Evolutionary conservation across 305 asterid genomes (phyloP).

Genomic region (Fraxinus nigra): DNA sequence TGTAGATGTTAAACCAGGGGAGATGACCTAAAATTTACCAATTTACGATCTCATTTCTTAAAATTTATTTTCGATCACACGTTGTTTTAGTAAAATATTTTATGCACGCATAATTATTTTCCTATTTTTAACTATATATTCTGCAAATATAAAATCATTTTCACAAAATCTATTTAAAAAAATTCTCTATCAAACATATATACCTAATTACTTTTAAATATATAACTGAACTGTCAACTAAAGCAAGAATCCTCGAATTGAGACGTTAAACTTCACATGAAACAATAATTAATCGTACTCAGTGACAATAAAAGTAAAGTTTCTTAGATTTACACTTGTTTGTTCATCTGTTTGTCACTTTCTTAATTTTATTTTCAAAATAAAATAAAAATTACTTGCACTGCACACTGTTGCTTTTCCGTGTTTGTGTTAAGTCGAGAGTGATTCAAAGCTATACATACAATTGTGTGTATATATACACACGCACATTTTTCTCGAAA

Average conservation of each 20-base stretch:
- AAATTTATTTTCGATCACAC: too few relatives aligned
- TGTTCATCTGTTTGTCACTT: constrained; percentile 24
- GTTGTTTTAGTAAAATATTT: too few relatives aligned
- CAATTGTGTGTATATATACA: constrained; percentile 19
- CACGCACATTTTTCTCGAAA: constrained; percentile 25
- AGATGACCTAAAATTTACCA: background rate
- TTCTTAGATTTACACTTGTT: constrained; percentile 21
- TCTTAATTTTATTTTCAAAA: constrained; percentile 7
- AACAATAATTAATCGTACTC: constrained; percentile 24
- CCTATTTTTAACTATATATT: background rate
- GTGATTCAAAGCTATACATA: constrained; percentile 16
- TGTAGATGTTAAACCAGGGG: background rate
- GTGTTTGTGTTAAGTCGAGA: constrained; percentile 25
- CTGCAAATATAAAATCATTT: background rate
- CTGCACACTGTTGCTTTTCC: constrained; percentile 17
- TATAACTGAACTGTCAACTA: background rate
- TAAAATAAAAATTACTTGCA: background rate
- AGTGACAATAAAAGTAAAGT: constrained; percentile 11
- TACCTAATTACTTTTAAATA: background rate
- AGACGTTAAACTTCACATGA: constrained; percentile 25
- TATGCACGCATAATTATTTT: too few relatives aligned
- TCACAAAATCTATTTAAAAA: background rate
- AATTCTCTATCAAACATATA: background rate
- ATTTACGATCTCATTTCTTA: background rate
- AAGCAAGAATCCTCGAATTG: constrained; percentile 20